phyloP scores from a whole-genome alignment of 2,329 filamentous ascomycete species.

The Amphichorda felina region DNA sequence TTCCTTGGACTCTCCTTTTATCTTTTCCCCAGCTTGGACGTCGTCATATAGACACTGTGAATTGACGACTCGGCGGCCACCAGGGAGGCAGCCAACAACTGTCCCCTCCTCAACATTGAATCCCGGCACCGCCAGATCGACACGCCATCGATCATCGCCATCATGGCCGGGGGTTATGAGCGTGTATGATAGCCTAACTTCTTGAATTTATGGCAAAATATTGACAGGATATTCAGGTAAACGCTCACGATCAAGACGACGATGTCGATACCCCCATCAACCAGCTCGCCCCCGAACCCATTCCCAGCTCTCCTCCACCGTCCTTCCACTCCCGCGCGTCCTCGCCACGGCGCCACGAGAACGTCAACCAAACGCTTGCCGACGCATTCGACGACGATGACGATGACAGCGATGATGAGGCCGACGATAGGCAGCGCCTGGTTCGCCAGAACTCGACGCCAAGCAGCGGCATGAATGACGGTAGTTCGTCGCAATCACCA shows the following conservation, averaged over 20 bases:
- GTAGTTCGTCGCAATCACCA: slow-evolving; percentile 11
- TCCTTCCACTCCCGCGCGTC: slow-evolving; percentile 83
- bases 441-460: slow-evolving; percentile 52
- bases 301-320: slow-evolving; percentile 55
- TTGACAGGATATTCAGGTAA: slow-evolving; percentile 31
- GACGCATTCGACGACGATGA: slow-evolving; percentile 85
- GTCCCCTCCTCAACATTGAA: too few species aligned
- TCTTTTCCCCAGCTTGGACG: too few species aligned
- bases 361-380: slow-evolving; percentile 68
- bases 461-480: slow-evolving; percentile 7
- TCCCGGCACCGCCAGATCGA: not conserved
- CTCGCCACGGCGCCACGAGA: slow-evolving; percentile 28
- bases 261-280: slow-evolving; percentile 12
- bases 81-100: not conserved
- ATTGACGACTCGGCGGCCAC: not conserved
- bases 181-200: slow-evolving; percentile 3
- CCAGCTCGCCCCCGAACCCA: slow-evolving; percentile 20
- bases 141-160: not conserved
- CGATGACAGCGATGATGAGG: slow-evolving; percentile 57
- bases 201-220: not conserved
- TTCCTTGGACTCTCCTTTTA: not conserved
- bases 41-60: not conserved
- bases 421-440: slow-evolving; percentile 75
- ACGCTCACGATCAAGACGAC: slow-evolving; percentile 46
- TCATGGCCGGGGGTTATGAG: slow-evolving; percentile 36